Conservation (phyloP, 176 grass and related monocot species). For the Pontederia paniculata region DNA sequence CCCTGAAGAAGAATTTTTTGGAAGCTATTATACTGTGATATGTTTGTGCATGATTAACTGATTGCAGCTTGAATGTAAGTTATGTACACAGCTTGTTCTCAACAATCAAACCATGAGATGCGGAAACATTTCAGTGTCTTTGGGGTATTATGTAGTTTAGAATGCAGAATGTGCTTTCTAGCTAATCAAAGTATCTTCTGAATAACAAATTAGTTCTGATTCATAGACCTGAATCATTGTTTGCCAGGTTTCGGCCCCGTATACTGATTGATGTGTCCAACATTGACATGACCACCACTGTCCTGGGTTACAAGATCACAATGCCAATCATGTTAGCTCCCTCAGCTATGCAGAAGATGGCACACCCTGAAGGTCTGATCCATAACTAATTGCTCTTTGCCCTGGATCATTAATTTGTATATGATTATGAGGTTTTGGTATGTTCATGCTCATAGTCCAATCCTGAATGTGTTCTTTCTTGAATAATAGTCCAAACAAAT, state of each 20-base stretch:
- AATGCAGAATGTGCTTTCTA: not conserved
- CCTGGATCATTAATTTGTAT: not conserved
- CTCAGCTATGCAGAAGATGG: conserved; percentile 96
- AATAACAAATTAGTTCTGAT: no score
- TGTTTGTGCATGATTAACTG: no score
- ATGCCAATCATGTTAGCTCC: conserved; percentile 98
- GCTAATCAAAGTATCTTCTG: not conserved
- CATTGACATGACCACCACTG: conserved; percentile 50
- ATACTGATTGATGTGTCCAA: conserved; percentile 68
- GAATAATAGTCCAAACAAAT: not conserved
- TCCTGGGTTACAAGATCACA: conserved; percentile 74
- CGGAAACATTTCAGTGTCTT: not conserved
- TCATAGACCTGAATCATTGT: not conserved
- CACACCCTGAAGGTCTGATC: conserved; percentile 66
- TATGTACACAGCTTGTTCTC: no score
- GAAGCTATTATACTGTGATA: no score
- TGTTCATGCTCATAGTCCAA: not conserved
- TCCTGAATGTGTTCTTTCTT: no score
- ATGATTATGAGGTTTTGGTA: not conserved
- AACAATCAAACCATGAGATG: no score
- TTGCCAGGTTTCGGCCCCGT: conserved; percentile 63
- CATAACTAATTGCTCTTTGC: not conserved
- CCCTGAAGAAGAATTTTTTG: no score
- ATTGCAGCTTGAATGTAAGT: no score
- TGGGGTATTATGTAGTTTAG: not conserved